A percentile compares a stretch with the other conserved stretches of the same genome.
Evolutionary conservation across 805 yeast species (phyloP).

Genomic region (Ogataea dorogensis): DNA sequence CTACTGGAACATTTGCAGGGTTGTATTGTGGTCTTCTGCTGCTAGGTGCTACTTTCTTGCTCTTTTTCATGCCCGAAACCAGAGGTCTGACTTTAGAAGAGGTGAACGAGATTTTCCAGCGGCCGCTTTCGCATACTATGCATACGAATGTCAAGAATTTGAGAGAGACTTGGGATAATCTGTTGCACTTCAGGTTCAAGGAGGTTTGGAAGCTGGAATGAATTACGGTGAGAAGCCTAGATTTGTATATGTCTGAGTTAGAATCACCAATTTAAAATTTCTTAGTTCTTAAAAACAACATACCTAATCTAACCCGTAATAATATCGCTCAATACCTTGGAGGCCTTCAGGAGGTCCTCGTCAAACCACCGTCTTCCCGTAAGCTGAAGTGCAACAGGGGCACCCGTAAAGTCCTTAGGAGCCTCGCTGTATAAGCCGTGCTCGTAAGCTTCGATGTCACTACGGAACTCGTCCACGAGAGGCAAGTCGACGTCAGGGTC

Average conservation of each 20-base stretch:
- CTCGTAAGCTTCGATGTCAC: constrained; percentile 33
- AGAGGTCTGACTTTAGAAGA: constrained; percentile 73
- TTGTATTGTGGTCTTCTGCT: constrained; percentile 65
- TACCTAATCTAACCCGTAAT: no score
- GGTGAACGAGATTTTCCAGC: constrained; percentile 62
- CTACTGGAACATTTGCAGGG: constrained; percentile 61
- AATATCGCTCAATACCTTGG: neutral
- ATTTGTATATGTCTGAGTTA: no score
- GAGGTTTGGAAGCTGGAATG: constrained; percentile 9
- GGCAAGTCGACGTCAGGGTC: constrained; percentile 32
- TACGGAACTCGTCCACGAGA: constrained; percentile 18
- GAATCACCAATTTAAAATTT: no score
- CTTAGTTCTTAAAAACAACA: no score
- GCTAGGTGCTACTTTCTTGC: constrained; percentile 49
- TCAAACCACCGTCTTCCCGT: constrained; percentile 51
- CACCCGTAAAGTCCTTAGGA: constrained; percentile 36
- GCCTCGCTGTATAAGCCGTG: constrained; percentile 32
- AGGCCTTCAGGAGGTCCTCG: constrained; percentile 42
- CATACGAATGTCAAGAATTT: constrained; percentile 11
- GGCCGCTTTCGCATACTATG: constrained; percentile 28
- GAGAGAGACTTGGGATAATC: constrained; percentile 10
- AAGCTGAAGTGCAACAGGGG: constrained; percentile 51
- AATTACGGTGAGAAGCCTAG: no score
- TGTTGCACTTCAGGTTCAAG: constrained; percentile 11
- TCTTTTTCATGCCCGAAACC: constrained; percentile 70